Base-by-base conservation (phyloP, 257 asterid genomes). In the Solanum clarkiae region DNA sequence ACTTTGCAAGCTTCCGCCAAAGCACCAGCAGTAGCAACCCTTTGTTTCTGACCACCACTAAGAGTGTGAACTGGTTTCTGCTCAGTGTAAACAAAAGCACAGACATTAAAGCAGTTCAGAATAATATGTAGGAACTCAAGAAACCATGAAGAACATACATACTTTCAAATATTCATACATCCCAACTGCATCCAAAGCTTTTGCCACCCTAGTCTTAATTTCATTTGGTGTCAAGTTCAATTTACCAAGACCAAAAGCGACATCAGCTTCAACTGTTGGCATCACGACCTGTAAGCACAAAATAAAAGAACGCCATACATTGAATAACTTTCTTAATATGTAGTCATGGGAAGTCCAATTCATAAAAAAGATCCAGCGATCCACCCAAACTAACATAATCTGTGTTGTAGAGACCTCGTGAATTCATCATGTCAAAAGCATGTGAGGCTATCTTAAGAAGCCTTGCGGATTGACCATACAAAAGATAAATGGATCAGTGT, bases 251-350 rank as follows among this genome's bases (percentile, higher is more conserved):
- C 99, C 99, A 86, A 95, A 96, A 51, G 97, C 98, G 82, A 96
- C 98, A 90, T 96, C 99, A 74, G 98, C 99, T 88, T 94, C 97
- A 82, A 96, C 99, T 6, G 98, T 96, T 87, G 99, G 99, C 99
- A 96, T 96, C 86, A 96, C 99, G 49, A 96, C 99, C 99, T 96
- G 94, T 85, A 88, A 69, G 62, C 45, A 80, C 55, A 47, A 80
- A 53, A 77, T 26, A 53, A 16, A 16, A 51, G 63, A 77, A 51
- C 10, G 10, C 0, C 65, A 77, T 77, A 55, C 47, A 77, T 77
- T 77, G 17, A 53, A 51, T 53, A 36, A 49, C 63, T 77, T 77
- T 26, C 63, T 15, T 8, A 53, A 26, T 1, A 53, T 10, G 16
- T 8, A 0, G 65, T 40, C 6, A 3, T 51, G 26, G 82, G 2